These are phyloP conservation scores for Capronia americana DNA, from an alignment of 2,329 filamentous ascomycete species.

Conservation along the genomic window DNA sequence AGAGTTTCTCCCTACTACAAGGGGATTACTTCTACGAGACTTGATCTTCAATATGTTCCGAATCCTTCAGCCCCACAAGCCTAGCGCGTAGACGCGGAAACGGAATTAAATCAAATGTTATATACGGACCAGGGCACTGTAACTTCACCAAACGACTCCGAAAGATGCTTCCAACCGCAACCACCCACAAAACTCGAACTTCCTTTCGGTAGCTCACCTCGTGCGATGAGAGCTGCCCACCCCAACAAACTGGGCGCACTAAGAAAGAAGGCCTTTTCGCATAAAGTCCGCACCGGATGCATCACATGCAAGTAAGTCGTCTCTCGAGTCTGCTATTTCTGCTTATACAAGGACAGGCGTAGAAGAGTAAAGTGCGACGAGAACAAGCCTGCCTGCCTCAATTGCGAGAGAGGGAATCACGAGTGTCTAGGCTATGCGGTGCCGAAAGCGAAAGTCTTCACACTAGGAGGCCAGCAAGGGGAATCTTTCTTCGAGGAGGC, in stretches of 20 bases:
- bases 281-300: slow-evolving; percentile 46
- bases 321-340: background rate
- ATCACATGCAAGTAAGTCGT: slow-evolving; percentile 45
- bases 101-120: background rate
- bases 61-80: background rate
- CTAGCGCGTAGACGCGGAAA: background rate
- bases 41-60: background rate
- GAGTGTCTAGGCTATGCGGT: slow-evolving; percentile 44
- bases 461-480: background rate
- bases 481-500: background rate
- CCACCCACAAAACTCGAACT: background rate
- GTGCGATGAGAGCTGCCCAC: background rate
- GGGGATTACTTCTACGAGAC: background rate
- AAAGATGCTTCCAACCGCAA: background rate
- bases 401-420: slow-evolving; percentile 44
- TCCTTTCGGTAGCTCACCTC: background rate
- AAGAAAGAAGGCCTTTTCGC: slow-evolving; percentile 13
- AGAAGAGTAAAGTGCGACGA: slow-evolving; percentile 50
- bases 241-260: background rate
- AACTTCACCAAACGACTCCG: background rate
- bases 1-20: background rate
- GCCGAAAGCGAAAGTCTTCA: slow-evolving; percentile 5
- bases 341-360: slow-evolving; percentile 20
- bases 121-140: background rate
- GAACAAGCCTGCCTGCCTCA: slow-evolving; percentile 44